Conservation (phyloP, 2,329 filamentous ascomycete genomes). For the Talaromyces albobiverticillius region DNA sequence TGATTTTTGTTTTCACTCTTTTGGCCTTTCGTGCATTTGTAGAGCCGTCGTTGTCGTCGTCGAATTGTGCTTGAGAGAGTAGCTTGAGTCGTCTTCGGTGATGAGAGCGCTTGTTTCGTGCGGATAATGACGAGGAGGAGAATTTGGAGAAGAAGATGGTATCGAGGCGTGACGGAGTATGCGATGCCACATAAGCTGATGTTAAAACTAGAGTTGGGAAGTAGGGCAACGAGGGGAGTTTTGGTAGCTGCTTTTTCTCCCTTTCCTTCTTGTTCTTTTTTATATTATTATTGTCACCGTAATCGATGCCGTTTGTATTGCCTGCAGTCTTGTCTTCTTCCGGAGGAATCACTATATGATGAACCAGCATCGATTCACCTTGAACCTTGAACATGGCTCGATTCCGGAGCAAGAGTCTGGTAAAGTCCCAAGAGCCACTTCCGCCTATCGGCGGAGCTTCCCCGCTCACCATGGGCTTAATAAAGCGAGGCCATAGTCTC, state of each 20-base stretch:
- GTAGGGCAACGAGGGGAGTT: slow-evolving; percentile 35
- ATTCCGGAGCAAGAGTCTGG: slow-evolving; percentile 66
- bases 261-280: not conserved
- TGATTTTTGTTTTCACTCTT: slow-evolving; percentile 37
- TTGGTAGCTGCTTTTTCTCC: not conserved
- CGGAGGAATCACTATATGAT: slow-evolving; percentile 38
- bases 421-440: slow-evolving; percentile 73
- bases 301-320: not conserved
- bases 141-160: slow-evolving; percentile 51
- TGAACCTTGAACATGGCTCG: slow-evolving; percentile 45
- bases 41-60: slow-evolving; percentile 29
- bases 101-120: slow-evolving; percentile 43
- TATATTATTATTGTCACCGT: not conserved
- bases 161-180: slow-evolving; percentile 46
- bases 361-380: slow-evolving; percentile 43
- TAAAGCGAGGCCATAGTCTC: slow-evolving; percentile 81
- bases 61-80: slow-evolving; percentile 36
- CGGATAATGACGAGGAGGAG: slow-evolving; percentile 41
- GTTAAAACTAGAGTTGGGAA: slow-evolving; percentile 47
- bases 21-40: slow-evolving; percentile 34
- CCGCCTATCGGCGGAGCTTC: slow-evolving; percentile 42
- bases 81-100: slow-evolving; percentile 41
- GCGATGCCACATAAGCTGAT: slow-evolving; percentile 47
- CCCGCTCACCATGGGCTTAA: slow-evolving; percentile 71
- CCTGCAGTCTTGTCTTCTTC: slow-evolving; percentile 18